phyloP scores from a whole-genome alignment of 164 flowering plant genomes.

The Nelumbo lutea region DNA sequence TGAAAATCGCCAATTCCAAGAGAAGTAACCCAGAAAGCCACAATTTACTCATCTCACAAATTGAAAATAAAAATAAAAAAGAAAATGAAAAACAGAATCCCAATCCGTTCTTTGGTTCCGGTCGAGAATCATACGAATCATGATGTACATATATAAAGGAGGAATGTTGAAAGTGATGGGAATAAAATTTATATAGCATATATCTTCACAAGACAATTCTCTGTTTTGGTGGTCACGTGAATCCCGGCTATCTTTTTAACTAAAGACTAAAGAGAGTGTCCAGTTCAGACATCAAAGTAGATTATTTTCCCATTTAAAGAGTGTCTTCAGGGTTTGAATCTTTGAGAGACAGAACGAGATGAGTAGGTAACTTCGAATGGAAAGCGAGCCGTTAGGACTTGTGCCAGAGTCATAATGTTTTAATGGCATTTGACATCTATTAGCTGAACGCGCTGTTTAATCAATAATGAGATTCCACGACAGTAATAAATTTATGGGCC shows the following conservation, averaged over 20 bases:
- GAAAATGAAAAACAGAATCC: neutral
- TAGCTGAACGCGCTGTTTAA: too few relatives aligned
- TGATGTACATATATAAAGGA: neutral
- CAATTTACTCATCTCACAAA: slow-evolving; percentile 24
- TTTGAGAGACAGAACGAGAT: too few relatives aligned
- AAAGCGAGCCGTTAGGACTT: too few relatives aligned
- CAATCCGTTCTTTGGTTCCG: neutral
- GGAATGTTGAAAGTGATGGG: neutral
- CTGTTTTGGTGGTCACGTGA: neutral
- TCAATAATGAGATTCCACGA: too few relatives aligned
- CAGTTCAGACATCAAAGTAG: too few relatives aligned
- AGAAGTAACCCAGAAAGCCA: slow-evolving; percentile 23
- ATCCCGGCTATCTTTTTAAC: neutral
- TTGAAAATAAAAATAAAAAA: neutral
- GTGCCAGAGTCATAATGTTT: too few relatives aligned
- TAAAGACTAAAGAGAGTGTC: neutral
- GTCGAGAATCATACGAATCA: neutral
- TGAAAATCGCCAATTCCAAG: slow-evolving; percentile 18
- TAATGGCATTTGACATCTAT: too few relatives aligned
- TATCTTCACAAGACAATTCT: neutral
- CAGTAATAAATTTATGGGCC: too few relatives aligned
- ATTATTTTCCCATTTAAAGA: too few relatives aligned
- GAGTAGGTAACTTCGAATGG: too few relatives aligned
- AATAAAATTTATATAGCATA: neutral
- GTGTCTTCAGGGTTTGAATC: too few relatives aligned